Evolutionary conservation across 495 filamentous ascomycete species (phyloP), one percentile per base, ranked within the genome.

Genomic region (Aspergillus homomorphus): DNA sequence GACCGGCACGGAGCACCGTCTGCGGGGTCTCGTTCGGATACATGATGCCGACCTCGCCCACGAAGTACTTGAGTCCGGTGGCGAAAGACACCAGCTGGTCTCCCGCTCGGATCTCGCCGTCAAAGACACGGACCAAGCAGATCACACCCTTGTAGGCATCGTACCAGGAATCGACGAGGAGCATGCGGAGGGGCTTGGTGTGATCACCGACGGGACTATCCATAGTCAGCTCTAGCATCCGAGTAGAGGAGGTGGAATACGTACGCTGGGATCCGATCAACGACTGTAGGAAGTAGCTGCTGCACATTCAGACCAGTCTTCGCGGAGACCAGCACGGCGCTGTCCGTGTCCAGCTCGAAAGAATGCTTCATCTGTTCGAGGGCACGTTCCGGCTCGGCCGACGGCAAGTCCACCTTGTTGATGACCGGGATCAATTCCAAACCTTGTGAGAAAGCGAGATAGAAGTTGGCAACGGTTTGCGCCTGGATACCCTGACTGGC

Each of bases 91-190:
- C 73, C 18, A 98, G 72, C 48, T 89, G 84, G 61, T 98, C 90
- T 2, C 94, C 95, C 1, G 91, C 81, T 59, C 81, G 85, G 49
- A 98, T 78, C 55, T 84, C 82, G 16, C 94, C 94, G 59, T 98
- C 91, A 66, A 98, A 98, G 46, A 98, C 79, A 15, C 94, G 82
- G 33, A 98, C 91, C 9, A 98, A 80, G 52, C 96, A 81, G 41
- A 98, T 90, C 23, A 98, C 94, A 18, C 94, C 94, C 60, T 89
- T 90, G 73, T 96, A 98, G 46, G 85, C 90, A 60, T 95, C 90
- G 69, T 98, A 98, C 94, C 94, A 98, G 7, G 91, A 96, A 69
- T 98, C 94, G 44, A 98, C 92, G 20, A 98, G 84, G 7, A 98
- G 74, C 76, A 98, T 85, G 41, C 89, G 83, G 28, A 97, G 73